Percentiles rank a stretch among this genome's conserved stretches.
Evolutionary conservation across 202 grass and related monocot genomes (phyloP).

Genomic region (Thinopyrum obtusiflorum): DNA sequence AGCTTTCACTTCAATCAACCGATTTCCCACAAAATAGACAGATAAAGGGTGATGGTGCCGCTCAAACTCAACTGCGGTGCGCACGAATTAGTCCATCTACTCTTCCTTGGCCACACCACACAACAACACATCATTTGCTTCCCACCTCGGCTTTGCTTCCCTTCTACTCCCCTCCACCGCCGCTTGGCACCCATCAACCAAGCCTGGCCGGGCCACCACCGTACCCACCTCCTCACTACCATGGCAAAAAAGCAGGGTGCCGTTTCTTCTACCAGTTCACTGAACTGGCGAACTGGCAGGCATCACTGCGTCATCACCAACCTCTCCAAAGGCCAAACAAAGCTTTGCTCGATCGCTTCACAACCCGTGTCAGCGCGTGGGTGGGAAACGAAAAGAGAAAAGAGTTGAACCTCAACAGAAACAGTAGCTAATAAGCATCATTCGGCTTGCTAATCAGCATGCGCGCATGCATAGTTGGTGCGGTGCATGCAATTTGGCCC

Average conservation of each 20-base stretch:
- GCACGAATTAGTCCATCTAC: not conserved
- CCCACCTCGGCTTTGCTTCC: constrained; percentile 32
- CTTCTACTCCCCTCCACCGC: constrained; percentile 46
- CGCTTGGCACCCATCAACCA: not conserved
- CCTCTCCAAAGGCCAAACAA: not conserved
- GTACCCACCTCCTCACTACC: constrained; percentile 33
- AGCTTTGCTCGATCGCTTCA: not conserved
- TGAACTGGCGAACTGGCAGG: too few relatives aligned
- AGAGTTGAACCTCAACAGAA: not conserved
- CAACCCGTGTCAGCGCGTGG: not conserved
- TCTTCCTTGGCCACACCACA: too few relatives aligned
- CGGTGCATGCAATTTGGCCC: not conserved
- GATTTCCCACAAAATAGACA: too few relatives aligned
- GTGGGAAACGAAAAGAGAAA: not conserved
- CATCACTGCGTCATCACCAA: not conserved
- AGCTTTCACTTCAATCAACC: too few relatives aligned
- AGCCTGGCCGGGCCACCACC: constrained; percentile 1
- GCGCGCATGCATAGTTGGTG: not conserved
- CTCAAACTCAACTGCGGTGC: not conserved
- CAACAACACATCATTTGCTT: not conserved
- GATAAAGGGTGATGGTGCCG: too few relatives aligned
- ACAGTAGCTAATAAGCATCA: not conserved
- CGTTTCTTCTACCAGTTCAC: too few relatives aligned
- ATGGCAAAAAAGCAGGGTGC: too few relatives aligned
- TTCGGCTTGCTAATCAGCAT: not conserved